Base-by-base conservation (phyloP, 1,139 yeast genomes). In the Sugiyamaella pinicola region DNA sequence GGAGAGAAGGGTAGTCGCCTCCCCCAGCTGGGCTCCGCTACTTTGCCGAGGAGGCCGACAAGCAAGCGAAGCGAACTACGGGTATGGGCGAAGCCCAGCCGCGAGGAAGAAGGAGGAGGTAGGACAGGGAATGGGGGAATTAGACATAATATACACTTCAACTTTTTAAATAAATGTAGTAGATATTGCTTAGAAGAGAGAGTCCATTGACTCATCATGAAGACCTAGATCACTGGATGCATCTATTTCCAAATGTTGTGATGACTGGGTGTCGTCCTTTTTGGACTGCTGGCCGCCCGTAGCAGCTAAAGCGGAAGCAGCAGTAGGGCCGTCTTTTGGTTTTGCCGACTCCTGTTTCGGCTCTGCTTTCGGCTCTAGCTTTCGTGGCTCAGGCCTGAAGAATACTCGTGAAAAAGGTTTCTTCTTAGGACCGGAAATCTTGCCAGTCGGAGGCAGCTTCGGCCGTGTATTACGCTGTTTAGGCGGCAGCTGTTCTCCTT, bases 361-460 rank as follows among this genome's bases (percentile, higher is more conserved):
- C 31, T 37, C 17, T 12, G 19, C 21, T 24, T 12, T 41, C 26
- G 21, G 29, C 12, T 35, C 29, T 21, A 19, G 22, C 31, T n/a
- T n/a, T n/a, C n/a, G n/a, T n/a, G 44, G 49, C 35, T 39, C 49
- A 1, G 58, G 59, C 17, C 48, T 26, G 41, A 64, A 56, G 40
- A 63, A 69, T 9, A 67, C 66, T 41, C 60, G 60, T 26, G 63
- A 56, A 21, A 64, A 35, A 12, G 63, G 64, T 59, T 63, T 63
- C 73, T 85, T 88, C 72, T 88, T 90, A 33, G 83, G 74, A 1
- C 81, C 76, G 0, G 86, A 71, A 37, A 93, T 87, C 68, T 88
- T 91, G 44, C 98, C 99, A 9, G 91, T 89, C 0, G 98, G 97
- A 1, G 98, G 97, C 46, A 93, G 75, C 64, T 93, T 84, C 1